phyloP scores from a whole-genome alignment of 257 asterid genomes.

The Agastache rugosa region DNA sequence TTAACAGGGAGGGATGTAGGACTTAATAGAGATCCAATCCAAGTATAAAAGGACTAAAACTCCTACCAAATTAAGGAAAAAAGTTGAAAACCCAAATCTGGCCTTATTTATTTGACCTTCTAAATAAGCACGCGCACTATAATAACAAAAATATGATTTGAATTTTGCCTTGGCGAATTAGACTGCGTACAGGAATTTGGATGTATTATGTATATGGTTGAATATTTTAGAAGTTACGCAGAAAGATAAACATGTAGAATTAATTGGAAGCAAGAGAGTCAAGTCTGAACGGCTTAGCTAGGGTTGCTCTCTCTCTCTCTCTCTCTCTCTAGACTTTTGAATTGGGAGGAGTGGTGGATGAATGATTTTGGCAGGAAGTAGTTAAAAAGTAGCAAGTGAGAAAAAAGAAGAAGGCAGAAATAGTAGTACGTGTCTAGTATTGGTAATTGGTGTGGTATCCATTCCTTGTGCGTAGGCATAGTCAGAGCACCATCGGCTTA shows the following conservation, averaged over 20 bases:
- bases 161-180: neutral
- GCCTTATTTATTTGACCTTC: constrained; percentile 15
- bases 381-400: constrained; percentile 28
- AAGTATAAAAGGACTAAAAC: neutral
- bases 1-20: no score
- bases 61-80: constrained; percentile 4
- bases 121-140: neutral
- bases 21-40: constrained; percentile 31
- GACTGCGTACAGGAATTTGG: no score
- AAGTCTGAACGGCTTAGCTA: constrained; percentile 33
- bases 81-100: neutral
- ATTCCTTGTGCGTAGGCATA: no score
- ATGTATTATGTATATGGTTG: no score
- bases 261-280: neutral
- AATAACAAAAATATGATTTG: neutral
- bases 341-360: neutral
- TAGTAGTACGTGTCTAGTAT: neutral
- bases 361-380: constrained; percentile 13
- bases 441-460: neutral
- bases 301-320: constrained; percentile 18
- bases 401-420: neutral
- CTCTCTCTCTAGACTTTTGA: neutral
- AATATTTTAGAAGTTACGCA: neutral
- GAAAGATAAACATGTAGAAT: neutral
- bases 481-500: neutral